Conservation (phyloP, 1,284 basidiomycete genomes). For the Macrocystidia cucumis region DNA sequence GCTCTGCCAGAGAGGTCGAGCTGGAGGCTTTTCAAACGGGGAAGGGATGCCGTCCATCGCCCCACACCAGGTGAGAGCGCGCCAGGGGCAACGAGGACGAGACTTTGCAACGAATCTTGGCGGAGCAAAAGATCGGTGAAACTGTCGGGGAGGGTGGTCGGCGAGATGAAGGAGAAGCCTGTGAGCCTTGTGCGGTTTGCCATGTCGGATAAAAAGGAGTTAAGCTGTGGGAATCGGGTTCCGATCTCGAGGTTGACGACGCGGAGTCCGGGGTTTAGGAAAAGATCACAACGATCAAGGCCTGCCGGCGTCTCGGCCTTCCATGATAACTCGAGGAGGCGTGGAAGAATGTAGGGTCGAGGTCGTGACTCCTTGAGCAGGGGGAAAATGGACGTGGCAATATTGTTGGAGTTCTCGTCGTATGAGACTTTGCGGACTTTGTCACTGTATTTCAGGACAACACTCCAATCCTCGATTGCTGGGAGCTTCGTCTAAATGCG, state of each 20-base stretch:
- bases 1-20: slow-evolving; percentile 65
- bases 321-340: slow-evolving; percentile 62
- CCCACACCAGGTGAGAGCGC: slow-evolving; percentile 61
- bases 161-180: slow-evolving; percentile 60
- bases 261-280: slow-evolving; percentile 55
- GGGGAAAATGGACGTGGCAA: slow-evolving; percentile 57
- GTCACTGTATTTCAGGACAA: slow-evolving; percentile 53
- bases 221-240: slow-evolving; percentile 46
- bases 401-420: slow-evolving; percentile 54
- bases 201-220: slow-evolving; percentile 53
- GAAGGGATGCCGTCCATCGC: slow-evolving; percentile 56
- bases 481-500: slow-evolving; percentile 50
- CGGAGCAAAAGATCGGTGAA: slow-evolving; percentile 56
- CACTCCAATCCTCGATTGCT: slow-evolving; percentile 57
- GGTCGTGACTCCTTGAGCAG: slow-evolving; percentile 57
- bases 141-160: slow-evolving; percentile 58
- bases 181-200: slow-evolving; percentile 51
- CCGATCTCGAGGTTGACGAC: slow-evolving; percentile 54
- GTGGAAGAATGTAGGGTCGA: slow-evolving; percentile 54
- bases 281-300: slow-evolving; percentile 54
- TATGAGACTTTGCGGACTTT: slow-evolving; percentile 62
- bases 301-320: slow-evolving; percentile 57
- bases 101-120: slow-evolving; percentile 51
- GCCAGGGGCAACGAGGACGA: slow-evolving; percentile 62
- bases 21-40: slow-evolving; percentile 50